phyloP scores from a whole-genome alignment of 2,329 filamentous ascomycete genomes.

The Drechslerella coelobrocha region DNA sequence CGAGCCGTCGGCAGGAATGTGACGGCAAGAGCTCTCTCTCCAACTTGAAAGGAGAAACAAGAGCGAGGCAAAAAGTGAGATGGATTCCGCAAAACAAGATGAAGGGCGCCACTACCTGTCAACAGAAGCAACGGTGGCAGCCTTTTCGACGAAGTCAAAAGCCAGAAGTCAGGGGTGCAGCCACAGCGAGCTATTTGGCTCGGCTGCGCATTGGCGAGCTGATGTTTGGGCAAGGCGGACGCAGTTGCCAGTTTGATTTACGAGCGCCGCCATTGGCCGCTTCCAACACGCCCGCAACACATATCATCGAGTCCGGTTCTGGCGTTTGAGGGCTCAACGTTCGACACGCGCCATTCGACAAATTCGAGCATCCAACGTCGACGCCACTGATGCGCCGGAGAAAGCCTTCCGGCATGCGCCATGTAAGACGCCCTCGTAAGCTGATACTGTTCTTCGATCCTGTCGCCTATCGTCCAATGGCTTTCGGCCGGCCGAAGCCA shows the following conservation, averaged over 20 bases:
- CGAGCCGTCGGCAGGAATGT: not conserved
- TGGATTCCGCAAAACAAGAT: slow-evolving; percentile 5
- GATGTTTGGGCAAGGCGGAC: not conserved
- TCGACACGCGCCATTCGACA: no score
- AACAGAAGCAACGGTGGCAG: slow-evolving; percentile 36
- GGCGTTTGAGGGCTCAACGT: not conserved
- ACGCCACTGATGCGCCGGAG: no score
- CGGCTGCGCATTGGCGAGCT: not conserved
- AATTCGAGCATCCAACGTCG: no score
- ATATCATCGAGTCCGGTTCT: not conserved
- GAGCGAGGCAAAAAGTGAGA: slow-evolving; percentile 2
- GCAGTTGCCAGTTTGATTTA: not conserved
- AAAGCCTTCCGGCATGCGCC: no score
- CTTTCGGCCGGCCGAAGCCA: no score
- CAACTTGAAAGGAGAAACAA: slow-evolving; percentile 19
- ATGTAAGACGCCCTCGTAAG: no score
- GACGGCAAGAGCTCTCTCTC: not conserved
- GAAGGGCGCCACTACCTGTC: slow-evolving; percentile 6
- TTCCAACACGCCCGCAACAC: not conserved
- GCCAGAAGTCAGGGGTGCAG: slow-evolving; percentile 7
- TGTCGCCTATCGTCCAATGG: no score
- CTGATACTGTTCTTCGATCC: no score
- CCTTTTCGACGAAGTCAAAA: slow-evolving; percentile 4
- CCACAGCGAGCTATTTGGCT: slow-evolving; percentile 8
- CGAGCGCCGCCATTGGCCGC: not conserved